Evolutionary conservation across 106 monocot genomes (phyloP), one percentile per base, ranked within the genome.

Genomic region (Phalaenopsis aphrodite): DNA sequence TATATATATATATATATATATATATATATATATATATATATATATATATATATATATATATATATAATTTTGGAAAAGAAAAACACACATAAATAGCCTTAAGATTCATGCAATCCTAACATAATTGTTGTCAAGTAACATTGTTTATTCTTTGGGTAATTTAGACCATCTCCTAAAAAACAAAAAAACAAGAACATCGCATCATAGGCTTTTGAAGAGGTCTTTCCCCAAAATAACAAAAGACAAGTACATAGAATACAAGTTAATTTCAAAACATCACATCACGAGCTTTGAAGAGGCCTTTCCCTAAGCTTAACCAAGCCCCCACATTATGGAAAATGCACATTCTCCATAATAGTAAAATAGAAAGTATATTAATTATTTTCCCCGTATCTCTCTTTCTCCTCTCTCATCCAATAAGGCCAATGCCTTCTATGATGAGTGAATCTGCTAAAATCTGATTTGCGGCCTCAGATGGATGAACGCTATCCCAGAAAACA

Each of bases 401-500:
- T 19, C 5, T 12, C 15, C 19, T 74, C 69, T 45, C 37, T 88
- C 75, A 96, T 72, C 73, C 4, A 48, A 97, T 56, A 41, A 94
- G 90, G 55, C 47, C 48, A 49, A 97, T 86, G 77, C 97, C 91
- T 56, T 82, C 42, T 12, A 73, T 0, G 56, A 97, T 47, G 55
- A 97, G 86, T 1, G 92, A 79, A 57, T 89, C 81, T 9, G 97
- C 88, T 1, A 97, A n/a, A 2, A 94, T 86, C 74, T 87, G 81
- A 81, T 97, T 97, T 8, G 97, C 97, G 2, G 94, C 79, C 64
- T 97, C 90, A 0, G 97, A 80, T 3, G 97, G 97, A 55, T 97
- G 97, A 18, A 97, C 92, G 23, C 87, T 85, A 45, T 94, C 97
- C 90, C 90, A 97, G 78, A 94, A 97, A 72, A 97, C 96, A 49